Evolutionary conservation across 805 yeast genomes (phyloP), one percentile per base, ranked within the genome.

Genomic region (Monosporozyma siamensis): DNA sequence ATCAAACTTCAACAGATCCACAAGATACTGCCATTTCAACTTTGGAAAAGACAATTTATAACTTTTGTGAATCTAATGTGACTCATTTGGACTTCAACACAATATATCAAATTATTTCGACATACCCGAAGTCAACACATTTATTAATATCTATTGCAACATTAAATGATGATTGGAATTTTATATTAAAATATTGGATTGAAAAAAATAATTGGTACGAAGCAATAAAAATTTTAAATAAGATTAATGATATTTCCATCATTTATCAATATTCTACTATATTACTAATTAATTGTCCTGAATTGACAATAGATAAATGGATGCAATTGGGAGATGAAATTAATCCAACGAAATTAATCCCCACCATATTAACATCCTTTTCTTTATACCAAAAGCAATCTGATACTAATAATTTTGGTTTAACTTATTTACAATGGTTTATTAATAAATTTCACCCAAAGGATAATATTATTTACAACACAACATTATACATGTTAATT

Each of bases 231-330:
- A 72, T 78, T 0, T 52, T 77, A n/a, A 65, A 69, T 30, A 68
- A 74, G 34, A 71, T 71, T 42, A 69, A 71, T 32, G 71, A 72
- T 32, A 64, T 70, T 0, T 56, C 63, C 0, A 55, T 76, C 7
- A 72, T 83, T 4, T 85, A 87, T 63, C 73, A 74, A 47, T 78
- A 79, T 46, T 71, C 97, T 1, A 78, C 82, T 0, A 79, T 79
- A 0, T 59, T 92, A 30, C 58, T 92, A 40, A 67, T 78, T 2
- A 83, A 84, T 51, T 63, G 73, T 11, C 89, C 98, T 0, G 67
- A 66, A 23, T 72, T 70, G 10, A 86, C 95, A 0, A 77, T 85
- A 2, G 82, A 80, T 40, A 70, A 84, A 0, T 92, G 97, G 97
- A 72, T 84, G 54, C 71, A 67, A 40, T 53, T 69, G 0, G 35